Conservation (phyloP, 805 yeast species). For the Jamesozyma piceae region DNA sequence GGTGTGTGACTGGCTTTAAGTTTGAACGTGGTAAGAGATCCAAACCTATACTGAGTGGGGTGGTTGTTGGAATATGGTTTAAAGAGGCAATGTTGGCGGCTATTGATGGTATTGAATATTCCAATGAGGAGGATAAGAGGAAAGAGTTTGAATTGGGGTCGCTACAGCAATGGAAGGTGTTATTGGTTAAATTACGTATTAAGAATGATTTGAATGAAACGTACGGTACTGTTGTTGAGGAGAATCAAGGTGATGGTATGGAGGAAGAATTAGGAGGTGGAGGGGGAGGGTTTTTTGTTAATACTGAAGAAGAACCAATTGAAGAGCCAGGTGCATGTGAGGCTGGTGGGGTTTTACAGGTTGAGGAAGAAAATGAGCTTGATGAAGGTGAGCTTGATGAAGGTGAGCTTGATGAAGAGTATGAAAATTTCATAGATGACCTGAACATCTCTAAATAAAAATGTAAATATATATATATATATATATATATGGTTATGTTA, state of each 20-base stretch:
- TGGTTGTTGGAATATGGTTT: slow-evolving; percentile 56
- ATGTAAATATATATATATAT: not conserved
- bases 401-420: slow-evolving; percentile 11
- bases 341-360: slow-evolving; percentile 10
- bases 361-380: not conserved
- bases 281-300: slow-evolving; percentile 10
- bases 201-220: slow-evolving; percentile 34
- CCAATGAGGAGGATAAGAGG: slow-evolving; percentile 32
- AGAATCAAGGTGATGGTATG: slow-evolving; percentile 4
- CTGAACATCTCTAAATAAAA: not conserved
- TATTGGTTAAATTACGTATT: slow-evolving; percentile 29
- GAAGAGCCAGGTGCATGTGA: not conserved
- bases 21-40: slow-evolving; percentile 44
- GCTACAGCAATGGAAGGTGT: slow-evolving; percentile 29
- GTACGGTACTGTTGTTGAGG: slow-evolving; percentile 34
- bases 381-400: not conserved
- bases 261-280: slow-evolving; percentile 5
- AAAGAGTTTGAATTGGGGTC: slow-evolving; percentile 40
- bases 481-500: not conserved
- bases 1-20: slow-evolving; percentile 81
- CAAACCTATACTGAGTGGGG: slow-evolving; percentile 63
- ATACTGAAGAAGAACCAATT: not conserved
- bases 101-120: slow-evolving; percentile 23
- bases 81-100: slow-evolving; percentile 28
- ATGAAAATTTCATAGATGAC: slow-evolving; percentile 29